phyloP scores from a whole-genome alignment of 441 rosid species.

The Mallotus japonicus region DNA sequence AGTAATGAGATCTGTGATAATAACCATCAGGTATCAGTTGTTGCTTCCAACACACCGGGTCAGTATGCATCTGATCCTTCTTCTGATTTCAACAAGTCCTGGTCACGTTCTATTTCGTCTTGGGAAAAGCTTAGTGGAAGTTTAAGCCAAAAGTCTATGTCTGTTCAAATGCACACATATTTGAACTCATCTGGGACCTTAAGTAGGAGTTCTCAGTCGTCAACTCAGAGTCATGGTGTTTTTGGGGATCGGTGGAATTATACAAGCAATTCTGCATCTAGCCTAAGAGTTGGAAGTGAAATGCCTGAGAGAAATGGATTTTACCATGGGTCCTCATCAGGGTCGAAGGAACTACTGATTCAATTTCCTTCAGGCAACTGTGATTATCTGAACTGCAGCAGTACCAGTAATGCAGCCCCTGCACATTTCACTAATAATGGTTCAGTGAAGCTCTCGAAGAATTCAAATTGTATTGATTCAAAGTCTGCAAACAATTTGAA shows the following conservation, averaged over 20 bases:
- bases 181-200: constrained; percentile 48
- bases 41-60: constrained; percentile 48
- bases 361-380: constrained; percentile 35
- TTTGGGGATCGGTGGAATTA: constrained; percentile 53
- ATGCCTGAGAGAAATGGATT: constrained; percentile 50
- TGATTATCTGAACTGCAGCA: constrained; percentile 40
- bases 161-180: constrained; percentile 50
- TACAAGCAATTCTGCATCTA: constrained; percentile 44
- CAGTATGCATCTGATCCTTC: constrained; percentile 37
- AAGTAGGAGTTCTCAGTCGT: constrained; percentile 43
- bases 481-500: constrained; percentile 51
- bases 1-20: constrained; percentile 39
- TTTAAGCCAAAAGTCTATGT: constrained; percentile 51
- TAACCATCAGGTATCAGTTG: constrained; percentile 42
- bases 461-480: constrained; percentile 40
- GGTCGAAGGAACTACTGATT: constrained; percentile 44
- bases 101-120: constrained; percentile 52
- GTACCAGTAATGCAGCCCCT: constrained; percentile 32
- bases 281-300: constrained; percentile 42
- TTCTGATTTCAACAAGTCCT: constrained; percentile 46
- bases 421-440: constrained; percentile 28
- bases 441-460: constrained; percentile 32
- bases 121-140: constrained; percentile 51
- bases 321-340: constrained; percentile 61
- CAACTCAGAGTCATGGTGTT: constrained; percentile 48